Base-by-base conservation (phyloP, 805 yeast genomes). In the Metschnikowia hibisci region DNA sequence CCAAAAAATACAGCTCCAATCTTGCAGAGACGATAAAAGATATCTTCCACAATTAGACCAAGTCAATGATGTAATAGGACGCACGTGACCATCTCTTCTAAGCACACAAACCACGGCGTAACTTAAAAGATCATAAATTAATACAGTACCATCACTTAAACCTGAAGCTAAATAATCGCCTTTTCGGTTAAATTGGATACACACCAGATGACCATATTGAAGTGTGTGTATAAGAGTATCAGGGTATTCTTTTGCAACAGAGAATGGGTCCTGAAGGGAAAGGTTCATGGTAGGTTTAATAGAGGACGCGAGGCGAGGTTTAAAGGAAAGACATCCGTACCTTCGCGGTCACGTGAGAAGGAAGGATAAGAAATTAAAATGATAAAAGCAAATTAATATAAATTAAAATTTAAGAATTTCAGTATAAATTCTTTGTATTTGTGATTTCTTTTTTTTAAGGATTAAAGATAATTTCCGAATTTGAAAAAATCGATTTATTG, bases 211-310 rank as follows among this genome's bases (percentile, higher is more conserved):
- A 1, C 88, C 83, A 42, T 79, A 80, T 10, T 77, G 77, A 10
- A 88, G 64, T 0, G 90, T 81, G 47, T 81, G 81, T 2, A 84
- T 76, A n/a, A 87, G 74, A 1, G 83, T 76, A 47, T 90, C 96
- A 0, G 98, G 98, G 55, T 78, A 90, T 58, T 90, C 98, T 56
- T 87, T 88, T 15, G 95, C 83, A 16, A 91, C 89, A 2, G 91
- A 80, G 61, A 88, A 87, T 3, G 97, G 97, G 62, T 90, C 98
- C 50, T 87, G 78, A 18, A 91, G 72, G 8, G 93, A 73, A 27
- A 89, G 69, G 61, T 90, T 90, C 93, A 87, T 87, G 42, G 16
- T 8, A n/a, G n/a, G 23, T 8, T 6, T 20, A 20, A 23, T 23
- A 13, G 42, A 44, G 41, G 8, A 8, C 23, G 23, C 23, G 23